Percentiles rank a stretch among this genome's conserved stretches.
Conservation (phyloP, 2,329 filamentous ascomycete genomes). For the Aspergillus tanneri region DNA sequence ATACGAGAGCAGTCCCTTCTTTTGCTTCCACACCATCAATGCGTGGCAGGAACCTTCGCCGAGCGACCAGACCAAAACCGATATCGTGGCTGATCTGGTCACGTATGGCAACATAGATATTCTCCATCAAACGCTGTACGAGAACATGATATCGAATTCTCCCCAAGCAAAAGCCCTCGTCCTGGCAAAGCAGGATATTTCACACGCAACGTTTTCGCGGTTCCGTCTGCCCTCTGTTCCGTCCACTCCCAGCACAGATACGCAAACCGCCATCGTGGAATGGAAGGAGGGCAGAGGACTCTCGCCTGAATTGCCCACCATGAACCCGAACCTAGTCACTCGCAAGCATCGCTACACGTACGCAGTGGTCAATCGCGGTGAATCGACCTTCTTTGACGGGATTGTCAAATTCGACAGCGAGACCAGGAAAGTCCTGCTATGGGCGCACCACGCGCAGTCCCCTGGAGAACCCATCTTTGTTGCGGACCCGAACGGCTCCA, state of each 20-base stretch:
- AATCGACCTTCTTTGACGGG: conserved; percentile 53
- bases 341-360: conserved; percentile 53
- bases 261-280: conserved; percentile 24
- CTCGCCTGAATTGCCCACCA: conserved; percentile 50
- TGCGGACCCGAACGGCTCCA: conserved; percentile 21
- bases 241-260: conserved; percentile 8
- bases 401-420: conserved; percentile 54
- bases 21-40: conserved; percentile 79
- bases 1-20: conserved; percentile 67
- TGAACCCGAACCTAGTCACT: conserved; percentile 49
- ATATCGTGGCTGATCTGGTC: conserved; percentile 65
- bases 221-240: conserved; percentile 41
- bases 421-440: conserved; percentile 42
- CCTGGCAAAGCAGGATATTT: conserved; percentile 35
- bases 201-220: conserved; percentile 30
- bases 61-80: conserved; percentile 33
- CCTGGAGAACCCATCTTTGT: conserved; percentile 58
- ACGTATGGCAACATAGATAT: conserved; percentile 65
- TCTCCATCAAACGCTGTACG: conserved; percentile 67
- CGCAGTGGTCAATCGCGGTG: conserved; percentile 45
- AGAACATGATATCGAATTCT: conserved; percentile 61
- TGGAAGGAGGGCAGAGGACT: conserved; percentile 26
- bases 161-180: conserved; percentile 42
- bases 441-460: conserved; percentile 51
- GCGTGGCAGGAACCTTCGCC: conserved; percentile 63